Conservation (phyloP, 2,329 filamentous ascomycete species). For the Cladophialophora carrionii region DNA sequence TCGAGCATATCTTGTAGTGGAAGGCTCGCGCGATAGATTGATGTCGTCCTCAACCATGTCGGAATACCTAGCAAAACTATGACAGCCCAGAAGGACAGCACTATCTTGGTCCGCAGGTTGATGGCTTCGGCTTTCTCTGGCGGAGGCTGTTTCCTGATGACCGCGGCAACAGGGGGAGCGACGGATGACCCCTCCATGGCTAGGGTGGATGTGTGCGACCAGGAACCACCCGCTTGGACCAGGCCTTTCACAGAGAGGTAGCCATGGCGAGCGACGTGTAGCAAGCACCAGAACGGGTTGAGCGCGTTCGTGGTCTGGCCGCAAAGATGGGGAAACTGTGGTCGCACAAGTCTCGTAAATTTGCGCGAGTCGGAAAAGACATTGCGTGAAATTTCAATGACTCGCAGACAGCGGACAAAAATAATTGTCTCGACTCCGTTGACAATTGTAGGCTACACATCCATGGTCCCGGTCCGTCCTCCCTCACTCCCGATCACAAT, state of each 20-base stretch:
- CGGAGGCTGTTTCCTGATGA: slow-evolving; percentile 58
- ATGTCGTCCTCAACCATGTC: slow-evolving; percentile 94
- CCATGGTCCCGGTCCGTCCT: not conserved
- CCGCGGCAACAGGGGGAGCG: slow-evolving; percentile 9
- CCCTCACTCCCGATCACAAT: not conserved
- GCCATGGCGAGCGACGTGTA: slow-evolving; percentile 1
- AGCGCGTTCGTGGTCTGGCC: not conserved
- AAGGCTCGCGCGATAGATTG: slow-evolving; percentile 82
- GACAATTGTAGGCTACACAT: not conserved
- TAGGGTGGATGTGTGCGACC: not conserved
- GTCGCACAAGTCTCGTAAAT: slow-evolving; percentile 1
- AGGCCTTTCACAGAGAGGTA: not conserved
- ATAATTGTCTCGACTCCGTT: not conserved
- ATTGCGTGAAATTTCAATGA: not conserved
- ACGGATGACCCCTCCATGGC: slow-evolving; percentile 17
- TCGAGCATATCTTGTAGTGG: slow-evolving; percentile 84
- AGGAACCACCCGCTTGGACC: not conserved
- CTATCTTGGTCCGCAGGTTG: slow-evolving; percentile 71
- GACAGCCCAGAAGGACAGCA: slow-evolving; percentile 88
- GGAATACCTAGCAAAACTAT: slow-evolving; percentile 82
- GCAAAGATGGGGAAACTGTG: slow-evolving; percentile 15
- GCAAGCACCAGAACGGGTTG: not conserved
- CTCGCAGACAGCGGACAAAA: not conserved
- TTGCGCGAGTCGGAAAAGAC: not conserved
- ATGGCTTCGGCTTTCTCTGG: slow-evolving; percentile 73